Evolutionary conservation across 75 land plant species (phyloP).

Genomic region (Isoetes taiwanensis): DNA sequence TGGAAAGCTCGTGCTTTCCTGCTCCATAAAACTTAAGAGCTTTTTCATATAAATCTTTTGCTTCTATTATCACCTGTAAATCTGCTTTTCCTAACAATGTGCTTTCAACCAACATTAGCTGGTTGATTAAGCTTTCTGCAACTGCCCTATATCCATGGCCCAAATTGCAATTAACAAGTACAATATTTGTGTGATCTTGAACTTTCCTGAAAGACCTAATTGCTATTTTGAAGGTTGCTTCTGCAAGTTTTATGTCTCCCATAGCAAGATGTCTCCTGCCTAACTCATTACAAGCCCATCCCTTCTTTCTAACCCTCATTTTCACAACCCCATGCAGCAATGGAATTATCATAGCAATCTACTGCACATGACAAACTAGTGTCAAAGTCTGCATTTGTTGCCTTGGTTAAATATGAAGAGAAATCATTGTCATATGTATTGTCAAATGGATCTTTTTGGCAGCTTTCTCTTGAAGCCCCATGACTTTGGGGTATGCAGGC

Average conservation of each 20-base stretch:
- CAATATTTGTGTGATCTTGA: constrained; percentile 64
- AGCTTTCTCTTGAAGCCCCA: no score
- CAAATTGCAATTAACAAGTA: constrained; percentile 72
- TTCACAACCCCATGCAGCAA: constrained; percentile 32
- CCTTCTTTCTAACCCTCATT: constrained; percentile 49
- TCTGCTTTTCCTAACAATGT: constrained; percentile 15
- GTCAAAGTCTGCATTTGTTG: constrained; percentile 33
- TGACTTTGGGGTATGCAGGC: no score
- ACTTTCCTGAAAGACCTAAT: constrained; percentile 64
- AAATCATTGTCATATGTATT: constrained; percentile 74
- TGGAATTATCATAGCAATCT: constrained; percentile 69
- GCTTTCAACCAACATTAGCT: no score
- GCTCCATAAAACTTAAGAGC: constrained; percentile 66
- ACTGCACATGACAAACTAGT: constrained; percentile 41
- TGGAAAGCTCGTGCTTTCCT: constrained; percentile 54
- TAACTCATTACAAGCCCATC: constrained; percentile 94
- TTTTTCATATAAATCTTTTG: constrained; percentile 48
- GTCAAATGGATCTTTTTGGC: no score
- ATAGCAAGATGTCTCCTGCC: constrained; percentile 60
- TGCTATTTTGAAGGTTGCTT: constrained; percentile 64
- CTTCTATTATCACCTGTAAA: constrained; percentile 19
- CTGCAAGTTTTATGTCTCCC: constrained; percentile 48
- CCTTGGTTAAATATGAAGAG: constrained; percentile 45
- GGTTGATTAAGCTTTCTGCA: constrained; percentile 67
- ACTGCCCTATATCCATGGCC: constrained; percentile 84